Evolutionary conservation across 2,329 filamentous ascomycete genomes (phyloP).

Genomic region (Xylariaceae sp.): DNA sequence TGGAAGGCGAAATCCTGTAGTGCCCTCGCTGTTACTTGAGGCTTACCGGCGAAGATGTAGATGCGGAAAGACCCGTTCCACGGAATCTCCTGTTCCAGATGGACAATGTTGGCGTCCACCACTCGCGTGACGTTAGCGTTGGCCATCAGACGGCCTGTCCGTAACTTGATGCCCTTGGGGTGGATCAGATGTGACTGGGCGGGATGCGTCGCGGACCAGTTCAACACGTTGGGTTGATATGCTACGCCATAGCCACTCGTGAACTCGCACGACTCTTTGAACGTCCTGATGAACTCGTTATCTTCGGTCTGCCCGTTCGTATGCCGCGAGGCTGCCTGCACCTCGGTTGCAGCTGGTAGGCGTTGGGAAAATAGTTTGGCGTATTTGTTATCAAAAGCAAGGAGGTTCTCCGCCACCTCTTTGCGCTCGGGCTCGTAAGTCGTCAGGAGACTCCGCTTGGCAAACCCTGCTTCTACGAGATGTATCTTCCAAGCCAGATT

Average conservation of each 20-base stretch:
- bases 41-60: slow-evolving; percentile 76
- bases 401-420: slow-evolving; percentile 73
- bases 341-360: slow-evolving; percentile 66
- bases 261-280: slow-evolving; percentile 88
- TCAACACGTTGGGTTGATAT: slow-evolving; percentile 76
- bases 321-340: slow-evolving; percentile 55
- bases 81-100: slow-evolving; percentile 84
- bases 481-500: slow-evolving; percentile 98
- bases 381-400: slow-evolving; percentile 84
- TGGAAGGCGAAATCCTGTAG: slow-evolving; percentile 64
- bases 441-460: slow-evolving; percentile 65
- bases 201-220: slow-evolving; percentile 71
- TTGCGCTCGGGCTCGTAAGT: slow-evolving; percentile 87
- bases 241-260: slow-evolving; percentile 88
- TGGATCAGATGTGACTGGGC: slow-evolving; percentile 67
- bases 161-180: slow-evolving; percentile 58
- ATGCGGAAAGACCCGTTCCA: slow-evolving; percentile 84
- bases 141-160: slow-evolving; percentile 68
- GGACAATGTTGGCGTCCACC: slow-evolving; percentile 82
- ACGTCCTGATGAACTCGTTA: slow-evolving; percentile 81
- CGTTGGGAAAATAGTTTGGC: slow-evolving; percentile 83
- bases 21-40: slow-evolving; percentile 53
- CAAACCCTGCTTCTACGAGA: slow-evolving; percentile 78
- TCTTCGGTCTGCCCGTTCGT: slow-evolving; percentile 41
- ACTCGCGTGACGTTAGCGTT: slow-evolving; percentile 81